Percentiles rank a stretch among this genome's conserved stretches.
Evolutionary conservation across 1,284 basidiomycete genomes (phyloP).

Genomic region (Rhodotorula sp.): DNA sequence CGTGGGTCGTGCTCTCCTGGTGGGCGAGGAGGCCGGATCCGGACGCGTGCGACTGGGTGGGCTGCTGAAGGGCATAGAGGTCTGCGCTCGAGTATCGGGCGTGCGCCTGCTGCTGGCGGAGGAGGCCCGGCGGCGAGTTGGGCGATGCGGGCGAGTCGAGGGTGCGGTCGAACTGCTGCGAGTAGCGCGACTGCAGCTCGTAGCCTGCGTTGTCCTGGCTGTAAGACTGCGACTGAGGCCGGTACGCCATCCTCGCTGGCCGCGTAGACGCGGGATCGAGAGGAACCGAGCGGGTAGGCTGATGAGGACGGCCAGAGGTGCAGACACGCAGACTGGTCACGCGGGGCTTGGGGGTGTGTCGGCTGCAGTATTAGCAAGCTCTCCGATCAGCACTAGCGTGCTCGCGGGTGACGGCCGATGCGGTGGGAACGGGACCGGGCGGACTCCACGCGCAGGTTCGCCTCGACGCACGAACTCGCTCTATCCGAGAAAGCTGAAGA

Average conservation of each 20-base stretch:
- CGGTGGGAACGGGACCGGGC: too few species aligned
- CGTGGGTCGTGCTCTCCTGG: neutral
- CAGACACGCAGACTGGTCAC: neutral
- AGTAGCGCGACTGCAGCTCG: conserved; percentile 11
- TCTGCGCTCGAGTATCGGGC: conserved; percentile 23
- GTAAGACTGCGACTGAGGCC: neutral
- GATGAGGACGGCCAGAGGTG: neutral
- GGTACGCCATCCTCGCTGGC: neutral
- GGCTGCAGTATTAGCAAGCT: too few species aligned
- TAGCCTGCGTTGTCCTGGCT: neutral
- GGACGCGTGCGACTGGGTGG: neutral
- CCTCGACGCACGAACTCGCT: too few species aligned
- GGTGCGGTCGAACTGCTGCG: neutral
- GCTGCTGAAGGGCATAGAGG: conserved; percentile 15
- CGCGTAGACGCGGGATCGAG: too few species aligned
- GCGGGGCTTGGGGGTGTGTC: too few species aligned
- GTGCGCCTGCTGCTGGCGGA: conserved; percentile 6
- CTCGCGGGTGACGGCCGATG: too few species aligned
- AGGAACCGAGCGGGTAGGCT: too few species aligned
- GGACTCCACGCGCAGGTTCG: too few species aligned
- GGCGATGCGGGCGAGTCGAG: neutral
- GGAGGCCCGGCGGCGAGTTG: neutral
- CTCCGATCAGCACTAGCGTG: too few species aligned
- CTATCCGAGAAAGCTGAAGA: too few species aligned
- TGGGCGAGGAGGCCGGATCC: neutral